Evolutionary conservation across 148 eudicot species (phyloP).

Genomic region (Selenicereus undatus): DNA sequence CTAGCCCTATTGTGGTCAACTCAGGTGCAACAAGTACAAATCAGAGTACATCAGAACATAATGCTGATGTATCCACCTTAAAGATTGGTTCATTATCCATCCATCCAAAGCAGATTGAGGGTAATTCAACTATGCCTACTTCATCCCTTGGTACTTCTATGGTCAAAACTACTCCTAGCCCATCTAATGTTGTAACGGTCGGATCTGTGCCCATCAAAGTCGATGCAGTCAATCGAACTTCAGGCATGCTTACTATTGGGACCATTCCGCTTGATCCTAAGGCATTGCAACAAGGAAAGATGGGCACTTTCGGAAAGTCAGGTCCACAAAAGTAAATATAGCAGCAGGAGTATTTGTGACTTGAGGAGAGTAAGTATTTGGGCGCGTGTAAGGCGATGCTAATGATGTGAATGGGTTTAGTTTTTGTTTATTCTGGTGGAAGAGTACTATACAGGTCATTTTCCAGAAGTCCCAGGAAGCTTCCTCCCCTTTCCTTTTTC

Average conservation of each 20-base stretch:
- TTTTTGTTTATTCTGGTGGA: constrained; percentile 14
- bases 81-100: constrained; percentile 63
- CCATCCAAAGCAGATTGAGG: constrained; percentile 41
- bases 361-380: background rate
- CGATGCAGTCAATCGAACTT: constrained; percentile 38
- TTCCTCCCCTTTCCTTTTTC: background rate
- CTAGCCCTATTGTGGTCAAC: constrained; percentile 16
- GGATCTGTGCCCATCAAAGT: constrained; percentile 81
- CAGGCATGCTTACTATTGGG: constrained; percentile 70
- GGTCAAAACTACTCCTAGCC: constrained; percentile 15
- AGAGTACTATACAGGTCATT: constrained; percentile 13
- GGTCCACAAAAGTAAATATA: constrained; percentile 21
- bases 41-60: constrained; percentile 26
- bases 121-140: constrained; percentile 25
- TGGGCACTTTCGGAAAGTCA: constrained; percentile 25
- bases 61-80: constrained; percentile 32
- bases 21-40: constrained; percentile 10
- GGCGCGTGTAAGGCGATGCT: constrained; percentile 7
- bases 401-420: constrained; percentile 2
- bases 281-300: constrained; percentile 43
- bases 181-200: constrained; percentile 51
- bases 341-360: background rate
- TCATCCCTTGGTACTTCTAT: constrained; percentile 10
- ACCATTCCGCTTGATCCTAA: constrained; percentile 80
- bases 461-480: constrained; percentile 15